phyloP scores from a whole-genome alignment of 2,329 filamentous ascomycete species.

The Botryotinia calthae region DNA sequence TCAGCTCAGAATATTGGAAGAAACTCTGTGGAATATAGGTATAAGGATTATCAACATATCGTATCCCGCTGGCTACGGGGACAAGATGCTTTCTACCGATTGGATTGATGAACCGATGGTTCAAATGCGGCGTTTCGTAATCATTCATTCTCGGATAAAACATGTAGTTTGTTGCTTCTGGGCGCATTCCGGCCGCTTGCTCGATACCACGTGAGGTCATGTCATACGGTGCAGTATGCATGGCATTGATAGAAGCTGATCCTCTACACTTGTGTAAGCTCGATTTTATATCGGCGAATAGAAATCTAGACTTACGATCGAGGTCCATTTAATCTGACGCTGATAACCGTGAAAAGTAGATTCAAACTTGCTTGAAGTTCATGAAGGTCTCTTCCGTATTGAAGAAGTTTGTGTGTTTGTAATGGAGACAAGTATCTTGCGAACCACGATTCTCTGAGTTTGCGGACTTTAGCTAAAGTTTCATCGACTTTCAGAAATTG shows the following conservation, averaged over 20 bases:
- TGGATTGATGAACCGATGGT: no score
- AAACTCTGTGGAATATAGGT: background rate
- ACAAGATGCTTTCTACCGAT: no score
- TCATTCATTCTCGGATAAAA: no score
- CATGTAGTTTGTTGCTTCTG: no score
- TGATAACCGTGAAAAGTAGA: background rate
- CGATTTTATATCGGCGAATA: background rate
- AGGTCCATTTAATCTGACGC: background rate
- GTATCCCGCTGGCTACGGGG: no score
- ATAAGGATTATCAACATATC: background rate
- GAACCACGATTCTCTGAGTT: background rate
- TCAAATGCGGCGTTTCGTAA: no score
- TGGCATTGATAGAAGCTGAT: background rate
- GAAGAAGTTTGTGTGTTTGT: background rate
- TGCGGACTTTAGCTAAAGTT: background rate
- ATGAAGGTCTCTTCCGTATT: background rate
- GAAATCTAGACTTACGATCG: background rate
- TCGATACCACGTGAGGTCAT: no score
- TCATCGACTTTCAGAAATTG: slow-evolving; percentile 6
- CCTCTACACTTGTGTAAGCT: background rate
- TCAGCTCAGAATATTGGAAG: background rate
- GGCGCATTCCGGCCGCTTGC: no score
- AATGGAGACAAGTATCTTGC: background rate
- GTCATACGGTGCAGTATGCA: no score
- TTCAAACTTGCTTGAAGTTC: background rate